A percentile compares a stretch with the other conserved stretches of the same genome.
Conservation (phyloP, 352 stramenopile genomes). For the Phytophthora podocarpi region DNA sequence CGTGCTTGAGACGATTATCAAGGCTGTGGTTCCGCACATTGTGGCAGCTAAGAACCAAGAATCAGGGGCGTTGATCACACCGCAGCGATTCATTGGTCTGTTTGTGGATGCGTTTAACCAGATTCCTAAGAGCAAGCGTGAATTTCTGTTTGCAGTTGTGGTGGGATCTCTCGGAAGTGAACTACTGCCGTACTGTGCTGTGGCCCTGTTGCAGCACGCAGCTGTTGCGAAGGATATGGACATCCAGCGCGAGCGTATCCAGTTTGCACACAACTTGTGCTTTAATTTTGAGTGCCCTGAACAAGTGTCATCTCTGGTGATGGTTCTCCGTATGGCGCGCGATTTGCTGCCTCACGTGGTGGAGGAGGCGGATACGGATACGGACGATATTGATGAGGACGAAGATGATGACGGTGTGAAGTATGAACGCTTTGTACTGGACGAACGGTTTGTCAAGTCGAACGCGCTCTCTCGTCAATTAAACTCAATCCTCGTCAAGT, state of each 20-base stretch:
- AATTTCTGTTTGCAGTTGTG: slow-evolving; percentile 70
- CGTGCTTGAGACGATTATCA: slow-evolving; percentile 87
- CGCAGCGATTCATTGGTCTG: slow-evolving; percentile 75
- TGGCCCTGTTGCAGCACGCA: slow-evolving; percentile 59
- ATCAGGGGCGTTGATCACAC: slow-evolving; percentile 44
- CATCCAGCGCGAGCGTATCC: slow-evolving; percentile 49
- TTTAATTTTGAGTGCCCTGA: slow-evolving; percentile 56
- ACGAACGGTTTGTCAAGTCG: slow-evolving; percentile 36
- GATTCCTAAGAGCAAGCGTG: slow-evolving; percentile 62
- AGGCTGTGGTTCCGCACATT: slow-evolving; percentile 83
- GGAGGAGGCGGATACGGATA: slow-evolving; percentile 78
- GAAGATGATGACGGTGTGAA: slow-evolving; percentile 63
- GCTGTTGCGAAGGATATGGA: slow-evolving; percentile 30
- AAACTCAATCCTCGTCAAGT: slow-evolving; percentile 68
- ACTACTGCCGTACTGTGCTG: slow-evolving; percentile 56
- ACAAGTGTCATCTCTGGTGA: slow-evolving; percentile 68
- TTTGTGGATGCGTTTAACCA: slow-evolving; percentile 80
- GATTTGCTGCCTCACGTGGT: slow-evolving; percentile 68
- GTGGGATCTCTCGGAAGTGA: slow-evolving; percentile 57
- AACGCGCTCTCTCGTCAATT: slow-evolving; percentile 55
- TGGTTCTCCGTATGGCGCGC: slow-evolving; percentile 62
- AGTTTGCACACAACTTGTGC: slow-evolving; percentile 75
- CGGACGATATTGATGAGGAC: slow-evolving; percentile 74
- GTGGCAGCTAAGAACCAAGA: slow-evolving; percentile 26
- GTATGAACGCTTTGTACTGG: slow-evolving; percentile 59